phyloP scores from a whole-genome alignment of 495 filamentous ascomycete species.

The Penicillium lividum region DNA sequence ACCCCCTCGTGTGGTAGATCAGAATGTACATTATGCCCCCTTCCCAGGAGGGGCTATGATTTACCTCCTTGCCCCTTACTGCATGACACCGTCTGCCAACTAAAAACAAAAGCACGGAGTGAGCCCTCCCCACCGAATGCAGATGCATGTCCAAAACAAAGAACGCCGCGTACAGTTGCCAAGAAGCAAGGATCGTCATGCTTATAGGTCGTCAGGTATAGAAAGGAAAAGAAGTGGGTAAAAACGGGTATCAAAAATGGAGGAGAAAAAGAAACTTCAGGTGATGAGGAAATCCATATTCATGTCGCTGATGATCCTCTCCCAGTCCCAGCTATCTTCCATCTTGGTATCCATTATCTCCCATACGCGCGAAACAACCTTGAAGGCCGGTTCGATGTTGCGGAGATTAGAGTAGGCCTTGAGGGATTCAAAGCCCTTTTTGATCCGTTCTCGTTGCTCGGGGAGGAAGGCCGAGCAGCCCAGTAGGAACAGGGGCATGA shows the following conservation, averaged over 20 bases:
- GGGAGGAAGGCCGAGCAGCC: conserved; percentile 79
- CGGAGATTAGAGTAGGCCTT: conserved; percentile 76
- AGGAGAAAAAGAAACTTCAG: conserved; percentile 36
- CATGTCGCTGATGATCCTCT: conserved; percentile 72
- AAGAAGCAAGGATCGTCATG: conserved; percentile 22
- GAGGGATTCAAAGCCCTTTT: conserved; percentile 65
- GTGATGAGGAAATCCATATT: conserved; percentile 82
- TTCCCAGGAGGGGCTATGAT: neutral
- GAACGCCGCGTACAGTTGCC: conserved; percentile 27
- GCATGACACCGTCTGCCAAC: conserved; percentile 7
- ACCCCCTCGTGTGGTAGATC: neutral
- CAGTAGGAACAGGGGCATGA: conserved; percentile 86
- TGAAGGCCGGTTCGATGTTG: conserved; percentile 74
- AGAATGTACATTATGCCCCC: neutral
- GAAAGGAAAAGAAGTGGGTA: conserved; percentile 2
- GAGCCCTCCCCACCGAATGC: conserved; percentile 17
- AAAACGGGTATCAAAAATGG: conserved; percentile 21
- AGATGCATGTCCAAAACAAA: conserved; percentile 20
- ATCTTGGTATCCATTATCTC: conserved; percentile 73
- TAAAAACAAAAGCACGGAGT: conserved; percentile 8
- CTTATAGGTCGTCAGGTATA: conserved; percentile 8
- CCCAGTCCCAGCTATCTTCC: conserved; percentile 88
- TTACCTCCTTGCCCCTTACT: neutral
- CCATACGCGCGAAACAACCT: conserved; percentile 82
- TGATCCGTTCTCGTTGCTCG: conserved; percentile 67